Evolutionary conservation across 768 basidiomycete species (phyloP).

Genomic region (Russula virescens): DNA sequence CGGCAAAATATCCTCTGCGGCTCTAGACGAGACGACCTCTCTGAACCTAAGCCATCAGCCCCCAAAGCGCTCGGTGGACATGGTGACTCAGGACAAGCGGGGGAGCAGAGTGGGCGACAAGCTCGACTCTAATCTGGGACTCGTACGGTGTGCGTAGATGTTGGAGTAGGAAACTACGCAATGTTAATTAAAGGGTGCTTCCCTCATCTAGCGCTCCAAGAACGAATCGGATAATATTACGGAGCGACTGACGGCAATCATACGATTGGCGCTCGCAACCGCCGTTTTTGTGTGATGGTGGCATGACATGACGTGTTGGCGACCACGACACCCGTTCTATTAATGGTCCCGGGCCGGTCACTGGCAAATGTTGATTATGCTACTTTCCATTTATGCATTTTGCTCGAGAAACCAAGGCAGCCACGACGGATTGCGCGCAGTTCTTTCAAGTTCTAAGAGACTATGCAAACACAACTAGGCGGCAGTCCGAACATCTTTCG

Average conservation of each 20-base stretch:
- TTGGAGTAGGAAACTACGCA: background rate
- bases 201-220: background rate
- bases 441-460: background rate
- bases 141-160: background rate
- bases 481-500: constrained; percentile 31
- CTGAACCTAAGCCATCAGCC: constrained; percentile 13
- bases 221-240: no score
- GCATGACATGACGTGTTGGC: background rate
- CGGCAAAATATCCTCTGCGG: constrained; percentile 14
- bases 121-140: background rate
- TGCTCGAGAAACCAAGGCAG: background rate
- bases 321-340: no score
- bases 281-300: background rate
- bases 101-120: background rate
- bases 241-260: background rate
- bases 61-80: constrained; percentile 16
- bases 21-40: constrained; percentile 12
- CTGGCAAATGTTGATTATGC: no score
- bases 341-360: background rate
- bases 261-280: background rate
- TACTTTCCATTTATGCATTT: background rate
- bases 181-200: background rate
- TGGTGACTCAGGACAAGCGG: constrained; percentile 11
- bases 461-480: constrained; percentile 8
- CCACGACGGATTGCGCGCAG: background rate